phyloP scores from a whole-genome alignment of 495 filamentous ascomycete species.

The Annulohypoxylon stygium region DNA sequence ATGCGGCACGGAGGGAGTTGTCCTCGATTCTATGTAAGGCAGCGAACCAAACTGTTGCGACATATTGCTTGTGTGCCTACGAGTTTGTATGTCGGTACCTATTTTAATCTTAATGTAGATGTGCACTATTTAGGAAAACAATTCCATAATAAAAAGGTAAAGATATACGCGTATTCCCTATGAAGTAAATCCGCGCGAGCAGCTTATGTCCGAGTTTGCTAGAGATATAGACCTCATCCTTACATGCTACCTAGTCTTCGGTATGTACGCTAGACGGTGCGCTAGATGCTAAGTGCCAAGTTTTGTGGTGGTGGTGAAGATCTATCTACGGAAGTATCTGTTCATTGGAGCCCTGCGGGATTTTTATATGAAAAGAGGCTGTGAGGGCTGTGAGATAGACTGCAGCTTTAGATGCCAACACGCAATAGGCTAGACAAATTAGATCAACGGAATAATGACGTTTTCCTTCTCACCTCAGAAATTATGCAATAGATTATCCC shows the following conservation, averaged over 20 bases:
- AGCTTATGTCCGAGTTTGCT: conserved; percentile 26
- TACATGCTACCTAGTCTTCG: conserved; percentile 1
- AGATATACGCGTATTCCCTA: neutral
- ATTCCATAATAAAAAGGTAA: neutral
- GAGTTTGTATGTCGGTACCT: neutral
- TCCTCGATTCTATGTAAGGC: conserved; percentile 3
- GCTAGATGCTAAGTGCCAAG: neutral
- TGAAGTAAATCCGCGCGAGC: conserved; percentile 1
- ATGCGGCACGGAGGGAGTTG: conserved; percentile 9
- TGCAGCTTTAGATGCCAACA: conserved; percentile 17
- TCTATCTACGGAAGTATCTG: conserved; percentile 22
- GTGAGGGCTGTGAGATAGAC: conserved; percentile 22
- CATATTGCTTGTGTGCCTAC: conserved; percentile 1
- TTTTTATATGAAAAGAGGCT: conserved; percentile 24
- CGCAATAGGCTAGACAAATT: conserved; percentile 17
- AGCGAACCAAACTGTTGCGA: neutral
- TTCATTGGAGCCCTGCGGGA: conserved; percentile 34
- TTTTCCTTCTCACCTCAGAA: conserved; percentile 11
- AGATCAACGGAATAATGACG: conserved; percentile 18
- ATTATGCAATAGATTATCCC: neutral
- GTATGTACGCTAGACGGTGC: neutral
- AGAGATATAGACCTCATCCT: neutral
- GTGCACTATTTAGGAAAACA: neutral
- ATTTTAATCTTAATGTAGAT: neutral
- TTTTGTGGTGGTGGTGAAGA: conserved; percentile 22